A percentile compares a stretch with the other conserved stretches of the same genome.
These are phyloP conservation scores for Huntiella omanensis DNA, from an alignment of 2,329 filamentous ascomycete species.

Conservation along the genomic window DNA sequence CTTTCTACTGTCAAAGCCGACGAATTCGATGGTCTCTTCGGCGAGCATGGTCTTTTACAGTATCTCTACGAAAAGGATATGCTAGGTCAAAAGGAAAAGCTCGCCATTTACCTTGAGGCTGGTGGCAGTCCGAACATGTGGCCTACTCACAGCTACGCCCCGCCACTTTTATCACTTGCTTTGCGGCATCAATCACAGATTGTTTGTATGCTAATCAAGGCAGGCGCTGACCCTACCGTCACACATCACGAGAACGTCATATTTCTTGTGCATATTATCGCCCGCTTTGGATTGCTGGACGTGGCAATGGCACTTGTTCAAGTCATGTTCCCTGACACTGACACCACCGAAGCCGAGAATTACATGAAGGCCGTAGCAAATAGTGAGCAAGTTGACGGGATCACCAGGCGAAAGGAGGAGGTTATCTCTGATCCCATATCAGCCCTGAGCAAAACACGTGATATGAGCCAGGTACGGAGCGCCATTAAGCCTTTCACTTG, in stretches of 20 bases:
- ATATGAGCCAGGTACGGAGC: slow-evolving; percentile 2
- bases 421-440: not conserved
- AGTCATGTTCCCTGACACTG: not conserved
- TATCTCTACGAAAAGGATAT: slow-evolving; percentile 3
- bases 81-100: not conserved
- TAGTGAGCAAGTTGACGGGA: not conserved
- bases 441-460: too few relatives aligned
- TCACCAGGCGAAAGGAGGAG: not conserved
- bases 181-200: slow-evolving; percentile 10
- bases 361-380: not conserved
- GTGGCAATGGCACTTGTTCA: not conserved
- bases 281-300: slow-evolving; percentile 2
- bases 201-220: slow-evolving; percentile 6
- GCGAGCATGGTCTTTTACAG: slow-evolving; percentile 1
- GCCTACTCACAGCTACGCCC: not conserved
- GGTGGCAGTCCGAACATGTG: slow-evolving; percentile 2
- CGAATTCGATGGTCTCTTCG: not conserved
- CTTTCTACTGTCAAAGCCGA: not conserved
- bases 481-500: not conserved
- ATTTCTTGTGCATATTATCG: slow-evolving; percentile 4
- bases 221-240: slow-evolving; percentile 10
- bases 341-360: not conserved
- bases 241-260: slow-evolving; percentile 8
- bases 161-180: slow-evolving; percentile 12
- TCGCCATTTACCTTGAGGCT: not conserved